Base-by-base conservation (phyloP, 768 basidiomycete species). In the Suillus decipiens region DNA sequence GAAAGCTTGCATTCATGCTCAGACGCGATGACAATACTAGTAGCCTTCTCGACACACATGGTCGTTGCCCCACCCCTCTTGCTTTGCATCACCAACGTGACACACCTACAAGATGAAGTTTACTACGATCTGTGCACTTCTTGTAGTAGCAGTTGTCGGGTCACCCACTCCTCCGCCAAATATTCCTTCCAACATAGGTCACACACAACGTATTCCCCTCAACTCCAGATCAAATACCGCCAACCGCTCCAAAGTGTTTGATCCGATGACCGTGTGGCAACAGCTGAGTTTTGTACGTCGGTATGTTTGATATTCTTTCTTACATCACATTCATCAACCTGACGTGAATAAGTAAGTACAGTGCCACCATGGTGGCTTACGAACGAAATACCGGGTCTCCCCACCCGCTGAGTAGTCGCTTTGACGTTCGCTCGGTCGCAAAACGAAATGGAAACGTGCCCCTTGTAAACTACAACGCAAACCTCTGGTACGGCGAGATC, bases 341-440 rank as follows among this genome's bases (percentile, higher is more conserved):
- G 17, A 59, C 36, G 19, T 33, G 45, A 43, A 28, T 15, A 53
- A 83, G 83, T 22, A 84, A 83, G 72, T 67, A 81, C 55, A 59
- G 67, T 7, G 70, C 69, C n/a, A 81, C 79, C 39, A 78, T 84
- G 61, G 68, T 62, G 19, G 77, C 79, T 8, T 84, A 74, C 59
- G 68, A 80, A 59, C 75, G 67, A 55, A 83, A 83, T 63, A 82
- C 77, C 1, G 82, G 82, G 8, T 59, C 65, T 15, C 66, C 64
- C 4, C 82, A 81, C 63, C 63, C 70, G 22, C 65, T 71, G 14
- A 65, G 64, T 39, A 59, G 55, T 51, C 65, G 73, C 8, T n/a
- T 58, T 14, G 41, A 57, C 15, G 28, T 58, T 19, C 15, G 42
- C 41, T 36, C 62, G 8, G 37, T 19, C 2, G 9, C 39, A 17